These are phyloP conservation scores for Hypoxylon sp. DNA, from an alignment of 2,329 filamentous ascomycete genomes.

Conservation along the genomic window DNA sequence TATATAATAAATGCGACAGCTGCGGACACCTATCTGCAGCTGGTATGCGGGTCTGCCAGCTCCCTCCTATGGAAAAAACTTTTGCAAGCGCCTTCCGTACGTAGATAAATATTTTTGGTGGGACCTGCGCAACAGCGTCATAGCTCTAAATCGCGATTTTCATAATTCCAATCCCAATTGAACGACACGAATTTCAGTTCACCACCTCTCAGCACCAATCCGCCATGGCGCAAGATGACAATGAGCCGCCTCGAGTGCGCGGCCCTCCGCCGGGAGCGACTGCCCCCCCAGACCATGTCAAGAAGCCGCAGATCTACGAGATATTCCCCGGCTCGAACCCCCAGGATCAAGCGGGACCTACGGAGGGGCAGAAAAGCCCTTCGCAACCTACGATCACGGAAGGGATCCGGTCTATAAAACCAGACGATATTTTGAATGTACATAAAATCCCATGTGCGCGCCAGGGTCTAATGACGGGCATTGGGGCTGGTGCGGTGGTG, in stretches of 20 bases:
- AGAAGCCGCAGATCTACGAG: conserved; percentile 56
- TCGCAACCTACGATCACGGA: conserved; percentile 65
- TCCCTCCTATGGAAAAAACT: too few species aligned
- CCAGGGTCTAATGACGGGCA: conserved; percentile 85
- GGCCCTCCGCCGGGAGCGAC: conserved; percentile 54
- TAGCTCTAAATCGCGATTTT: conserved; percentile 34
- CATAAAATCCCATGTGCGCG: conserved; percentile 87
- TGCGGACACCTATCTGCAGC: too few species aligned
- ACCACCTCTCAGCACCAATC: conserved; percentile 16
- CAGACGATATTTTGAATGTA: conserved; percentile 77
- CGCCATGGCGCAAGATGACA: conserved; percentile 52
- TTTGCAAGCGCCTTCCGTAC: too few species aligned
- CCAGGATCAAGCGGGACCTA: conserved; percentile 24
- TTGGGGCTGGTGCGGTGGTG: conserved; percentile 80
- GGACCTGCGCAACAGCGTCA: conserved; percentile 33
- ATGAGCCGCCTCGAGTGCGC: conserved; percentile 43
- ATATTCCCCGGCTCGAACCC: conserved; percentile 52
- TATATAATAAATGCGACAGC: too few species aligned
- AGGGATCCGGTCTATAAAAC: conserved; percentile 74
- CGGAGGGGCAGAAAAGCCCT: conserved; percentile 55
- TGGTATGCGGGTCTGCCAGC: too few species aligned
- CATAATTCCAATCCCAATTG: conserved; percentile 14
- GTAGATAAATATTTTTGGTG: conserved; percentile 16
- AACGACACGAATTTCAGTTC: conserved; percentile 16
- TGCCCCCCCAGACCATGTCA: conserved; percentile 52